Percentiles rank a stretch among this genome's conserved stretches.
phyloP scores from a whole-genome alignment of 495 filamentous ascomycete genomes.

The Beverwykella pulmonaria region DNA sequence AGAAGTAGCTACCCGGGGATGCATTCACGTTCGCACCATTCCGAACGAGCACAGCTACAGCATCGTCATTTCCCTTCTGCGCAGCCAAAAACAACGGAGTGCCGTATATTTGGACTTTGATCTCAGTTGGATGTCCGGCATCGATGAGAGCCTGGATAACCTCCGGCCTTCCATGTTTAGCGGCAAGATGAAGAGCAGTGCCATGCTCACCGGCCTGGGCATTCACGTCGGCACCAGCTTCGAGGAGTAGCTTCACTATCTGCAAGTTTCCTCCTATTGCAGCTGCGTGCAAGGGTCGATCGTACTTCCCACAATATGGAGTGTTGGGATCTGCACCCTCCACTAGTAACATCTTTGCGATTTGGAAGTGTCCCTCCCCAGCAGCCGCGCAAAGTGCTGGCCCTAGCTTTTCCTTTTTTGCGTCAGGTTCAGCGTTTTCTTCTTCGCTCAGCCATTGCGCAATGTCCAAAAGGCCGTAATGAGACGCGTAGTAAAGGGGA shows the following conservation, averaged over 20 bases:
- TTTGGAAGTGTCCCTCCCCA: neutral
- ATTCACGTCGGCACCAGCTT: slow-evolving; percentile 3
- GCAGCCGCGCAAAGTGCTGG: slow-evolving; percentile 15
- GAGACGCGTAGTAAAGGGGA: neutral
- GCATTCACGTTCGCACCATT: slow-evolving; percentile 17
- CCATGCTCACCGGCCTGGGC: slow-evolving; percentile 2
- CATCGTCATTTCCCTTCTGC: neutral
- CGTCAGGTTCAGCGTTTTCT: neutral
- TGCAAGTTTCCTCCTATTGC: neutral
- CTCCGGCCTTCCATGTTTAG: neutral
- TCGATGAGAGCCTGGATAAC: neutral
- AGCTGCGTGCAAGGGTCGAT: neutral
- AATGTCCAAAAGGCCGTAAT: slow-evolving; percentile 1
- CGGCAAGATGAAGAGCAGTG: slow-evolving; percentile 1
- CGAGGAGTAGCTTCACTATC: neutral
- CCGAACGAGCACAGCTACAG: neutral
- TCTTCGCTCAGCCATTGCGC: slow-evolving; percentile 1
- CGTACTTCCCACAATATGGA: slow-evolving; percentile 5
- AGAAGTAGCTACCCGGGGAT: neutral
- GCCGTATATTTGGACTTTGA: neutral
- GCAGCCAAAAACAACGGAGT: neutral
- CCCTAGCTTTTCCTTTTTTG: neutral
- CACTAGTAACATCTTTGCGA: neutral
- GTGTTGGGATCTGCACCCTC: neutral
- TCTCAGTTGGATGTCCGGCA: neutral